These are phyloP conservation scores for Saussurea involucrata DNA, from an alignment of 129 eudicot species.

Conservation along the genomic window DNA sequence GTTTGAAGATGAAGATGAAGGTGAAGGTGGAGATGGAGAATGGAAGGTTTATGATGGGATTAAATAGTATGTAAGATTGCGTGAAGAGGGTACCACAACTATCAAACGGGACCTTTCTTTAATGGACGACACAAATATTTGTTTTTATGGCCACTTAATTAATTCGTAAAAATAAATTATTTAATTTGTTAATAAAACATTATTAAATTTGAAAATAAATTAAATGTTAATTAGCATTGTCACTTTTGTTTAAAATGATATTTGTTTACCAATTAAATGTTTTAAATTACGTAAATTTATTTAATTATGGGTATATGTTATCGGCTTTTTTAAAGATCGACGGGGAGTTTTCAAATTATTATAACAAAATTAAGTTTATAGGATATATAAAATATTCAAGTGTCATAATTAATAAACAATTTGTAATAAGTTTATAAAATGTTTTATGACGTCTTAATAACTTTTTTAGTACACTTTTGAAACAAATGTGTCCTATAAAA, in stretches of 20 bases:
- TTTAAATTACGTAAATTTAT: neutral
- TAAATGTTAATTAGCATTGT: neutral
- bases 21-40: constrained; percentile 17
- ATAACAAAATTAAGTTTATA: too few species aligned
- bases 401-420: too few species aligned
- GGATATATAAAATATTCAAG: too few species aligned
- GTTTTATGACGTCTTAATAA: neutral
- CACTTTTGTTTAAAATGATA: neutral
- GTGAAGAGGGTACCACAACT: constrained; percentile 35
- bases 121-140: constrained; percentile 20
- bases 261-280: neutral
- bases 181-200: neutral
- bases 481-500: too few species aligned
- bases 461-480: too few species aligned
- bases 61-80: constrained; percentile 38
- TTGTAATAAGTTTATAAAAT: too few species aligned
- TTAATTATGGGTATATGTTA: too few species aligned
- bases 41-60: constrained; percentile 21
- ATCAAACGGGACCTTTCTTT: constrained; percentile 34
- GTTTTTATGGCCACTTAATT: constrained; percentile 25
- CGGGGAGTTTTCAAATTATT: neutral
- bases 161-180: neutral
- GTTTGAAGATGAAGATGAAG: constrained; percentile 9
- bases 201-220: neutral
- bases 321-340: neutral